A percentile compares a stretch with the other conserved stretches of the same genome.
phyloP scores from a whole-genome alignment of 257 asterid genomes.

The Verbena officinalis region DNA sequence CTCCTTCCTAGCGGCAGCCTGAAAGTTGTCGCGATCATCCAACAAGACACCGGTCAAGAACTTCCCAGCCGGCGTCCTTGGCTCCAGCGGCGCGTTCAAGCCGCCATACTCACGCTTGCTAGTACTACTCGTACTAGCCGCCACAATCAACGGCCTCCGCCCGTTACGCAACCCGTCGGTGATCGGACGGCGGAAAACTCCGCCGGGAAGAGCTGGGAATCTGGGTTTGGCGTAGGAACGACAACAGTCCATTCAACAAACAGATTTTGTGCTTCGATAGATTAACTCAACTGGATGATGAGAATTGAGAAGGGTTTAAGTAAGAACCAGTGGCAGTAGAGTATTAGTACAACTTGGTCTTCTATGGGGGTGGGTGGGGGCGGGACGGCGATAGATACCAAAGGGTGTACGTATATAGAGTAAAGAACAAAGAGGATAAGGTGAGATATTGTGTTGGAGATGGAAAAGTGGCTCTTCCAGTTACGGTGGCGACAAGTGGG shows the following conservation, averaged over 20 bases:
- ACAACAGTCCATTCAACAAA: slow-evolving; percentile 73
- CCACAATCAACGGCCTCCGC: slow-evolving; percentile 38
- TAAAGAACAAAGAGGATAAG: slow-evolving; percentile 32
- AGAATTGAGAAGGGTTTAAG: not conserved
- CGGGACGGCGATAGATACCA: not conserved
- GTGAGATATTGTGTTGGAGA: slow-evolving; percentile 6
- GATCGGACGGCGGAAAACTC: slow-evolving; percentile 28
- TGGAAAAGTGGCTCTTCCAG: slow-evolving; percentile 10
- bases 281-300: slow-evolving; percentile 3
- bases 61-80: slow-evolving; percentile 67
- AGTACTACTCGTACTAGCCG: slow-evolving; percentile 28
- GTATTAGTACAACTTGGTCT: not conserved
- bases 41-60: slow-evolving; percentile 53
- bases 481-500: slow-evolving; percentile 22
- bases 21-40: slow-evolving; percentile 60
- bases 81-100: slow-evolving; percentile 72
- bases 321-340: not conserved
- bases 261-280: not conserved
- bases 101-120: slow-evolving; percentile 59
- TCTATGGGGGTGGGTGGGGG: not conserved
- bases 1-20: slow-evolving; percentile 50
- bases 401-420: not conserved
- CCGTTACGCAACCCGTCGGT: slow-evolving; percentile 3
- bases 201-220: slow-evolving; percentile 36
- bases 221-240: slow-evolving; percentile 38